phyloP scores from a whole-genome alignment of 2,329 filamentous ascomycete genomes.

The Gyromitra esculenta region DNA sequence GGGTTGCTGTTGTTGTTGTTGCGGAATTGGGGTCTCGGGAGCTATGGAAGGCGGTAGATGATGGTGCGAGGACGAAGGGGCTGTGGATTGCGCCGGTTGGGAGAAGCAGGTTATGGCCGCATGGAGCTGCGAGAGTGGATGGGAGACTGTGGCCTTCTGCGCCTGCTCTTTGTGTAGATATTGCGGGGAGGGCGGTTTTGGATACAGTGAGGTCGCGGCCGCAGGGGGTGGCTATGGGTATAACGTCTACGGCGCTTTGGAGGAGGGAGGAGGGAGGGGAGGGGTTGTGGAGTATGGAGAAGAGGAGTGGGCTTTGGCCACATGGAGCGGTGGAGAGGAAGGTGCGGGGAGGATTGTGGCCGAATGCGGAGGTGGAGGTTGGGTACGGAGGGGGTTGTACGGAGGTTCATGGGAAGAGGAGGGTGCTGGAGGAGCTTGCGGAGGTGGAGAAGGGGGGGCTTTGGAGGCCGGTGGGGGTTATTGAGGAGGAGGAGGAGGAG shows the following conservation, averaged over 20 bases:
- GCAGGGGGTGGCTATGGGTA: not conserved
- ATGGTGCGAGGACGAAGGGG: not conserved
- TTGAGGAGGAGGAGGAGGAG: not conserved
- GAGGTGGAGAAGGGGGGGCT: not conserved
- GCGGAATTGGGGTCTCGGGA: not conserved
- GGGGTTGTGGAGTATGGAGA: not conserved
- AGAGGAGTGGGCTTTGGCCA: conserved; percentile 20
- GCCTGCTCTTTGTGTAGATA: not conserved
- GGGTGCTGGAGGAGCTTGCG: not conserved
- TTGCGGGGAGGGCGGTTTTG: not conserved
- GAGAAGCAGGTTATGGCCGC: conserved; percentile 20
- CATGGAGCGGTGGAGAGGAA: not conserved
- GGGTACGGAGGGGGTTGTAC: not conserved
- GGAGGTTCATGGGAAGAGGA: not conserved
- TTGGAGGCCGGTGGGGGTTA: not conserved
- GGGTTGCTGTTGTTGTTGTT: no score
- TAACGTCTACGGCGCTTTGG: not conserved
- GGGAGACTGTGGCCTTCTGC: conserved; percentile 23
- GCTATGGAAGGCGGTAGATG: not conserved
- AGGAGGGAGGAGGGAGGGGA: no score
- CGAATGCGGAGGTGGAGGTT: not conserved
- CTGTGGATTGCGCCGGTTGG: conserved; percentile 10
- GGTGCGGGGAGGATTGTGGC: not conserved
- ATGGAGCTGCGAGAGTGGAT: not conserved
- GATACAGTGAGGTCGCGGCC: not conserved